Evolutionary conservation across 164 flowering plant species (phyloP).

Genomic region (Cinnamomum micranthum): DNA sequence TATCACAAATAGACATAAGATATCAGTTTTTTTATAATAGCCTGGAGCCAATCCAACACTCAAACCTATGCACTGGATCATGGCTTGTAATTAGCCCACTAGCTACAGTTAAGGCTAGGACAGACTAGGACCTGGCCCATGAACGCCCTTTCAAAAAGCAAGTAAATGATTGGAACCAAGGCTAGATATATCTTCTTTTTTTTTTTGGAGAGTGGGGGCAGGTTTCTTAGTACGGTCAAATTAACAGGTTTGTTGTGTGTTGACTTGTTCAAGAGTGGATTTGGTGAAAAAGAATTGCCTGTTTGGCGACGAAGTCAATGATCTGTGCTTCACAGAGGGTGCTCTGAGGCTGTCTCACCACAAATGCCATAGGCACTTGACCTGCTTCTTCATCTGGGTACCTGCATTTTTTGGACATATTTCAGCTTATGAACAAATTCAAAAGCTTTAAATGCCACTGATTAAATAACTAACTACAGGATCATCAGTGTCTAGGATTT

Average conservation of each 20-base stretch:
- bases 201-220: too few species aligned
- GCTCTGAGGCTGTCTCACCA: constrained; percentile 24
- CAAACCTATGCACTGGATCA: too few species aligned
- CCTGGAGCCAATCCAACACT: too few species aligned
- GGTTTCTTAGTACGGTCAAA: background rate
- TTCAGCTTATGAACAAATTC: background rate
- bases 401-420: background rate
- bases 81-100: too few species aligned
- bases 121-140: too few species aligned
- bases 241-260: background rate
- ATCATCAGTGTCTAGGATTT: background rate
- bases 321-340: constrained; percentile 22
- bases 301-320: constrained; percentile 27
- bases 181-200: background rate
- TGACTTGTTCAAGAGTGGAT: background rate
- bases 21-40: too few species aligned
- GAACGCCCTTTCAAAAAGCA: background rate
- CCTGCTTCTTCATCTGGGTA: constrained; percentile 40
- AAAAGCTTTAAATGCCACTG: background rate
- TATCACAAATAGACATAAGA: too few species aligned
- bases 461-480: background rate
- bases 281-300: constrained; percentile 12
- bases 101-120: too few species aligned
- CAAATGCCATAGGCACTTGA: constrained; percentile 38
- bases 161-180: background rate